A percentile compares a stretch with the other conserved stretches of the same genome.
Conservation (phyloP, 2,329 filamentous ascomycete genomes). For the Pseudogymnoascus sp. region DNA sequence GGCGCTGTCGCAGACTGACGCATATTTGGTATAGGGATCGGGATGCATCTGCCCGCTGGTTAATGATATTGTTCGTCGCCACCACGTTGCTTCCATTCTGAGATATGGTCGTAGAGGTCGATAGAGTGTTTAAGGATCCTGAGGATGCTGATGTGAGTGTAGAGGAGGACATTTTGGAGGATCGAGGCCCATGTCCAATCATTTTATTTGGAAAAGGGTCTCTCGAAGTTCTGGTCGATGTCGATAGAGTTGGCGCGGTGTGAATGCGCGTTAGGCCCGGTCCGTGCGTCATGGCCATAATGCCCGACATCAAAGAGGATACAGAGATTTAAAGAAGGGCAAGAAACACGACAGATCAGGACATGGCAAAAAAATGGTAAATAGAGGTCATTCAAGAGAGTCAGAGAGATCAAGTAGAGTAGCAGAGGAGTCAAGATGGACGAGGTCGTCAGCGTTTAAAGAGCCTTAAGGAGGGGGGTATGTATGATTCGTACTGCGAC, state of each 20-base stretch:
- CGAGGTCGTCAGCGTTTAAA: neutral
- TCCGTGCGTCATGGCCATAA: conserved; percentile 9
- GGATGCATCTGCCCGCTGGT: conserved; percentile 86
- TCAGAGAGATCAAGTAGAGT: neutral
- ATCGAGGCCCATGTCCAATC: conserved; percentile 33
- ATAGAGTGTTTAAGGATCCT: conserved; percentile 27
- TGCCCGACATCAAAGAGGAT: conserved; percentile 5
- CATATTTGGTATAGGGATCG: conserved; percentile 94
- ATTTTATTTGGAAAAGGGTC: conserved; percentile 7
- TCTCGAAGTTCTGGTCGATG: conserved; percentile 8
- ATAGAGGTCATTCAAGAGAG: neutral
- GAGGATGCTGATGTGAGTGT: conserved; percentile 20
- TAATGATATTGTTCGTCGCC: conserved; percentile 90
- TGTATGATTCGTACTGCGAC: neutral
- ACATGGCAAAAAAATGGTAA: neutral
- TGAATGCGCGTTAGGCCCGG: conserved; percentile 9
- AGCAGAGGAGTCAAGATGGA: neutral
- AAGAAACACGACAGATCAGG: neutral
- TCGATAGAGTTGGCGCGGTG: conserved; percentile 9
- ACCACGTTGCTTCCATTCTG: conserved; percentile 55
- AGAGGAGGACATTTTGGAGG: conserved; percentile 53
- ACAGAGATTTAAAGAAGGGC: neutral
- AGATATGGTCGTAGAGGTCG: conserved; percentile 24
- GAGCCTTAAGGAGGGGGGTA: neutral
- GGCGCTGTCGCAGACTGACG: conserved; percentile 69